Conservation (phyloP, 1,139 yeast genomes). For the Schizosaccharomyces versatilis region DNA sequence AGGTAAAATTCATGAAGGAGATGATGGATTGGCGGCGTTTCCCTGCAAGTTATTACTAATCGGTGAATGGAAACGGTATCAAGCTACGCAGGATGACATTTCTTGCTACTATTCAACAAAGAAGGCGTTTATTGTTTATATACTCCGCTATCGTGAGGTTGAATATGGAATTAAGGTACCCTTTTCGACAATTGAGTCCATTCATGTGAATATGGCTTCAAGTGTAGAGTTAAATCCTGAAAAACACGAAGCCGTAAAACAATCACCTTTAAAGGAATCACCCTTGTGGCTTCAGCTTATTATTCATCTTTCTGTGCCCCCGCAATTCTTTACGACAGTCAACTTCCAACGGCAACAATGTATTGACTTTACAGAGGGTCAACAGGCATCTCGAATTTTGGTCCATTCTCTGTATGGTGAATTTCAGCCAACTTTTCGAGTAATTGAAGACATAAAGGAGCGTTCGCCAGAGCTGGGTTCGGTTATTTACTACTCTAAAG, state of each 20-base stretch:
- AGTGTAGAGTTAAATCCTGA: background rate
- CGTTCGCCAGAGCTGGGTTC: slow-evolving; percentile 1
- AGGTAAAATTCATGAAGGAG: too few species aligned
- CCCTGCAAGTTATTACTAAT: background rate
- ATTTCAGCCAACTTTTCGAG: background rate
- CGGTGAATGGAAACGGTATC: background rate
- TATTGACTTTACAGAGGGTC: slow-evolving; percentile 2
- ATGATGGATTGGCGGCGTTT: background rate
- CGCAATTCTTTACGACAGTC: background rate
- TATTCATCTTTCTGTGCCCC: background rate
- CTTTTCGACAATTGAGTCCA: background rate
- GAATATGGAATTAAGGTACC: background rate
- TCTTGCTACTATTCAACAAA: background rate
- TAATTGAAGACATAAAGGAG: background rate
- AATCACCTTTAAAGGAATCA: too few species aligned
- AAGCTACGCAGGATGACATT: background rate
- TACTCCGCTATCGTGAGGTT: background rate
- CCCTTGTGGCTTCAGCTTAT: background rate
- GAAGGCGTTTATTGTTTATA: background rate
- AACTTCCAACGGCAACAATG: background rate
- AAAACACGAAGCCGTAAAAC: too few species aligned
- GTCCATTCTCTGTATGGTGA: background rate
- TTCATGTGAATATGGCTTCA: background rate
- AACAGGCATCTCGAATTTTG: background rate
- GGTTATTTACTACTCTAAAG: background rate